These are phyloP conservation scores for Aspergillus eucalypticola DNA, from an alignment of 2,329 filamentous ascomycete genomes.

Conservation along the genomic window DNA sequence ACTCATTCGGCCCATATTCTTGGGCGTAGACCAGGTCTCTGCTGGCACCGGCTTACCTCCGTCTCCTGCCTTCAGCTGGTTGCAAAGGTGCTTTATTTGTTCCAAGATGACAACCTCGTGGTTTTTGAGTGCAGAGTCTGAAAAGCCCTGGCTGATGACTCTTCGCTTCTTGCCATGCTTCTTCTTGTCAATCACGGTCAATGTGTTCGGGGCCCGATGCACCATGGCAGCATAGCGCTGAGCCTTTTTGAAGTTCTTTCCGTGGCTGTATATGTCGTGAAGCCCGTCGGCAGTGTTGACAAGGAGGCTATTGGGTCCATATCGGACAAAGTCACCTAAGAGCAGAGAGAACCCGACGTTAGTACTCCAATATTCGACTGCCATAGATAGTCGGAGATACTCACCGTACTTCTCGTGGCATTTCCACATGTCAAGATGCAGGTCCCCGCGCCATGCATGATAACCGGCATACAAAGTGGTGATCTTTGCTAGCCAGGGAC, in stretches of 20 bases:
- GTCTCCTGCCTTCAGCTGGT: background rate
- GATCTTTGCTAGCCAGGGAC: background rate
- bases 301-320: conserved; percentile 24
- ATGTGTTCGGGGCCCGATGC: conserved; percentile 31
- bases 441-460: conserved; percentile 11
- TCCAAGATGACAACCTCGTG: conserved; percentile 15
- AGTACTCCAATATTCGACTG: background rate
- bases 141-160: conserved; percentile 21
- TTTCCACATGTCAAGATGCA: conserved; percentile 29
- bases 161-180: conserved; percentile 21
- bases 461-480: background rate
- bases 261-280: conserved; percentile 48
- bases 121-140: conserved; percentile 24
- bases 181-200: conserved; percentile 22
- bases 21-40: conserved; percentile 17
- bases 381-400: background rate
- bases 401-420: conserved; percentile 34
- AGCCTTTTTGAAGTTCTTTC: conserved; percentile 51
- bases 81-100: conserved; percentile 14
- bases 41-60: conserved; percentile 1
- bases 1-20: conserved; percentile 49
- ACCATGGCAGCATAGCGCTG: conserved; percentile 51
- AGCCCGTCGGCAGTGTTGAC: conserved; percentile 20
- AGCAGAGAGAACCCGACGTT: background rate
- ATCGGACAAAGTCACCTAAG: conserved; percentile 23